Percentiles rank a stretch among this genome's conserved stretches.
Evolutionary conservation across 108 stramenopile species (phyloP).

Genomic region (Poteriospumella lacustris): DNA sequence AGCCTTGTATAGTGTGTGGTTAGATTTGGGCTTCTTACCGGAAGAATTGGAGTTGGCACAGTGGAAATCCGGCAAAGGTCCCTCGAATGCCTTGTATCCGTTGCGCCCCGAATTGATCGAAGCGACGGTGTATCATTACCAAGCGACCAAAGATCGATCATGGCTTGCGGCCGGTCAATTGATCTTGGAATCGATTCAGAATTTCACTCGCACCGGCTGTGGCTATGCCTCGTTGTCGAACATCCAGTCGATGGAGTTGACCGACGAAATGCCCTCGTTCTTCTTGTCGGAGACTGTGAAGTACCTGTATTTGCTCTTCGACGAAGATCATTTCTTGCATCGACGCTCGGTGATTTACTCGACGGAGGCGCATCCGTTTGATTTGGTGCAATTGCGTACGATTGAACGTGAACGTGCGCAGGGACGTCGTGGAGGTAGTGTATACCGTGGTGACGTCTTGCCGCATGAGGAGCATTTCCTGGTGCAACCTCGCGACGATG

Average conservation of each 20-base stretch:
- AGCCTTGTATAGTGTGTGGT: slow-evolving; percentile 68
- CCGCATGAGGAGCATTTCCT: not conserved
- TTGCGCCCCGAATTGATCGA: slow-evolving; percentile 86
- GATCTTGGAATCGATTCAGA: slow-evolving; percentile 38
- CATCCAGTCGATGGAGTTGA: slow-evolving; percentile 34
- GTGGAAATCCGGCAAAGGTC: slow-evolving; percentile 57
- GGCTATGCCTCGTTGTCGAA: slow-evolving; percentile 48
- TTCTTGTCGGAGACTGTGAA: slow-evolving; percentile 56
- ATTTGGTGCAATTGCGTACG: not conserved
- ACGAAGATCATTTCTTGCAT: slow-evolving; percentile 32
- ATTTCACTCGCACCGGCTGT: slow-evolving; percentile 35
- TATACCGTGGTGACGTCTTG: not conserved
- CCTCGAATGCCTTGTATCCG: slow-evolving; percentile 53
- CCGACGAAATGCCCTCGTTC: slow-evolving; percentile 56
- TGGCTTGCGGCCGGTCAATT: slow-evolving; percentile 35
- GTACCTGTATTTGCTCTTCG: slow-evolving; percentile 55
- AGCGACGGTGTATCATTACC: slow-evolving; percentile 71
- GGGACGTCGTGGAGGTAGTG: not conserved
- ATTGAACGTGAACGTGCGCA: not conserved
- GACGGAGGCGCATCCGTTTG: slow-evolving; percentile 44
- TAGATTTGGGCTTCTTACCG: slow-evolving; percentile 70
- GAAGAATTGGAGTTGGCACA: slow-evolving; percentile 70
- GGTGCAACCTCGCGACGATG: too few relatives aligned
- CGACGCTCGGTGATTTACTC: slow-evolving; percentile 28
- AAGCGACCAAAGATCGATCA: slow-evolving; percentile 49